These are phyloP conservation scores for Colletotrichum sp. DNA, from an alignment of 2,329 filamentous ascomycete genomes.

Conservation along the genomic window DNA sequence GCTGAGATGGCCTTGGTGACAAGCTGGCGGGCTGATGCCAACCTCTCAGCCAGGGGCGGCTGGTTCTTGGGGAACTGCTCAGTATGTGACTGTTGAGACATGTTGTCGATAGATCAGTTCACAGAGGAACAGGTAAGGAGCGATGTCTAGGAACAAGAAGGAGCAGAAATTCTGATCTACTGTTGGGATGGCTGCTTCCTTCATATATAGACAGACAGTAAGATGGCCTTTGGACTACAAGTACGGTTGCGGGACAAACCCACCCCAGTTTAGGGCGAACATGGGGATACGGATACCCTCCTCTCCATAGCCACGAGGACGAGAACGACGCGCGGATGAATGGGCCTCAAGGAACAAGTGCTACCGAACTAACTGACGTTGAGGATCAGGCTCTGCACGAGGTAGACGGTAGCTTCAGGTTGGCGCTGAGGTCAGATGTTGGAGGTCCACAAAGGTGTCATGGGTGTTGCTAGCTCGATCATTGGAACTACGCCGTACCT, in stretches of 20 bases:
- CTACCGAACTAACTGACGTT: neutral
- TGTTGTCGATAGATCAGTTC: neutral
- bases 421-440: constrained; percentile 15
- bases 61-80: constrained; percentile 14
- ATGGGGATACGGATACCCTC: neutral
- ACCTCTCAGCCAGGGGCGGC: constrained; percentile 8
- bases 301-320: neutral
- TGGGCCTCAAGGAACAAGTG: neutral
- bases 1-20: constrained; percentile 8
- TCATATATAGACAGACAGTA: neutral
- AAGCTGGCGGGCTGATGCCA: constrained; percentile 7
- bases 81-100: neutral
- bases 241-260: neutral
- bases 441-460: constrained; percentile 6
- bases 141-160: neutral
- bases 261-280: neutral
- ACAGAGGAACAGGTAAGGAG: neutral
- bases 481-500: neutral
- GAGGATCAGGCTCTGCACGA: neutral
- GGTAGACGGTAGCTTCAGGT: neutral
- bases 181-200: neutral
- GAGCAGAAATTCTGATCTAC: neutral
- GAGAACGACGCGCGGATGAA: neutral
- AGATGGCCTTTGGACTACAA: neutral
- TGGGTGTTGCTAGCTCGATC: neutral